phyloP scores from a whole-genome alignment of 2,329 filamentous ascomycete species.

The Alternaria rosae region DNA sequence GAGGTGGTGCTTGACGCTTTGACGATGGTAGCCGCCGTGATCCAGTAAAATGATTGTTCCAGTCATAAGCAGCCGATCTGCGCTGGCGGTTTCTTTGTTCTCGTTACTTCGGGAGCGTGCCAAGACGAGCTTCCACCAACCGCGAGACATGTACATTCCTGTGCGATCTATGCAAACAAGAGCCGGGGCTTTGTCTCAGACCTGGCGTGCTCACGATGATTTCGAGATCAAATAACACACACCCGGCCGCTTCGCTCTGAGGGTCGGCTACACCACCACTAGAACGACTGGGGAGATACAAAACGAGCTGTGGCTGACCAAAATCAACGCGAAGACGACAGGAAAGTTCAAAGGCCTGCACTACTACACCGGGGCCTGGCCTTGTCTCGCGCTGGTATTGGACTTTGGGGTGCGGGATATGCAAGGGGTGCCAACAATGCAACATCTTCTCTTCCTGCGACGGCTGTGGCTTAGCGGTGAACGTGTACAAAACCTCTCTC shows the following conservation, averaged over 20 bases:
- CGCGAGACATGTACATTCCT: constrained; percentile 46
- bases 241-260: no score
- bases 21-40: constrained; percentile 26
- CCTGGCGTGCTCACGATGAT: no score
- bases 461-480: background rate
- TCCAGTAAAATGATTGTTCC: constrained; percentile 47
- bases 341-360: no score
- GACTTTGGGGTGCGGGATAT: background rate
- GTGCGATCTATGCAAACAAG: constrained; percentile 24
- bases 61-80: constrained; percentile 43
- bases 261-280: no score
- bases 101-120: constrained; percentile 40
- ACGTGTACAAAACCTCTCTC: no score
- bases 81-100: constrained; percentile 49
- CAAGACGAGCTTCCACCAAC: constrained; percentile 35
- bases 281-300: no score
- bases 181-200: background rate
- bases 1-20: constrained; percentile 30
- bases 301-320: no score
- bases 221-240: no score
- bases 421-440: constrained; percentile 47
- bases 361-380: background rate
- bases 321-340: no score
- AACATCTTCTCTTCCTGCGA: no score
- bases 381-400: background rate